Conservation (phyloP, 1,284 basidiomycete species). For the Phellinidium pouzarii region DNA sequence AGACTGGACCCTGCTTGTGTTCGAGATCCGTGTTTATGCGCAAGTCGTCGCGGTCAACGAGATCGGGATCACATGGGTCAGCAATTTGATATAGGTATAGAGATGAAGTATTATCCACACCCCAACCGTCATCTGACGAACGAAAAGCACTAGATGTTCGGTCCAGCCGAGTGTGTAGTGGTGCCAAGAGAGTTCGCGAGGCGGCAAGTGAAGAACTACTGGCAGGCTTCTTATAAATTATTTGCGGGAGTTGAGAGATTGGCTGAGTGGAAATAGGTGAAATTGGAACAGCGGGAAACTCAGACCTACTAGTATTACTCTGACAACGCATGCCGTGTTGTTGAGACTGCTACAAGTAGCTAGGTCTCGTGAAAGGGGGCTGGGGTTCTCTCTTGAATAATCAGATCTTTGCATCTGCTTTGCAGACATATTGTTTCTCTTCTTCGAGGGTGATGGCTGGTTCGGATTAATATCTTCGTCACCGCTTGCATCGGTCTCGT, state of each 20-base stretch:
- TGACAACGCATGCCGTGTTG: too few species aligned
- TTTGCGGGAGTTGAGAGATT: neutral
- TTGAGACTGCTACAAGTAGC: too few species aligned
- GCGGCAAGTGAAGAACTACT: neutral
- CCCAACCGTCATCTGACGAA: neutral
- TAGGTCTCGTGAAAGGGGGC: too few species aligned
- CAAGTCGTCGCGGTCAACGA: conserved; percentile 11
- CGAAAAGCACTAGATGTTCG: neutral
- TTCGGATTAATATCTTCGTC: neutral
- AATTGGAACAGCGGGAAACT: neutral
- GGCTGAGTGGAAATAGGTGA: neutral
- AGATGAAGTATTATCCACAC: neutral
- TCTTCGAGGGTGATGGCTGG: conserved; percentile 3
- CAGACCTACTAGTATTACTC: neutral
- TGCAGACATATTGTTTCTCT: neutral
- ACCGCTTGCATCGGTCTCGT: neutral
- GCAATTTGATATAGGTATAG: conserved; percentile 5
- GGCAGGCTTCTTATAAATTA: neutral
- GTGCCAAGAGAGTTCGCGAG: neutral
- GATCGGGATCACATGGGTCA: conserved; percentile 11
- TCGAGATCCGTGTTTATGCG: neutral
- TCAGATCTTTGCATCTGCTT: neutral
- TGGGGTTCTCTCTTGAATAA: neutral
- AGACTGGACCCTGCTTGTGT: neutral
- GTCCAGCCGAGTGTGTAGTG: neutral